Conservation (phyloP, 306 rosid genomes). For the Vigna mungo region DNA sequence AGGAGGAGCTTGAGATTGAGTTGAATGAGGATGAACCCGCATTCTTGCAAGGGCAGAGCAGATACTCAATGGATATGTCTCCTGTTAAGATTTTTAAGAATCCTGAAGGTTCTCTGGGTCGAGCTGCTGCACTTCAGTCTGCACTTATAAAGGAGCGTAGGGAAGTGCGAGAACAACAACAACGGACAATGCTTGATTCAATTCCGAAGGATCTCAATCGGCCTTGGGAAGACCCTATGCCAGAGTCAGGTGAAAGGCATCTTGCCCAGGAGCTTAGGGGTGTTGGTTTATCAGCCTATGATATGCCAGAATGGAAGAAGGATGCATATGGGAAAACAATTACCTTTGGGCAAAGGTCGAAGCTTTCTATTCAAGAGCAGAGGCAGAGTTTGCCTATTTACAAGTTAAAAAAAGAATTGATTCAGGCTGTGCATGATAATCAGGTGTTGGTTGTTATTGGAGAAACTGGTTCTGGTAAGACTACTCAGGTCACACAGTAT, state of each 20-base stretch:
- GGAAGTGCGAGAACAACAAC: slow-evolving; percentile 90
- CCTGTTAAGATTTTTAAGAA: slow-evolving; percentile 93
- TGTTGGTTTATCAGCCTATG: slow-evolving; percentile 88
- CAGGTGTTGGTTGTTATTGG: slow-evolving; percentile 86
- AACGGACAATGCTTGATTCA: slow-evolving; percentile 87
- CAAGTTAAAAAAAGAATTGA: slow-evolving; percentile 78
- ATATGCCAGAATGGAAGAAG: slow-evolving; percentile 95
- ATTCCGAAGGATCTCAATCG: slow-evolving; percentile 97
- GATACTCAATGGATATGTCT: slow-evolving; percentile 86
- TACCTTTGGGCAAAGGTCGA: slow-evolving; percentile 86
- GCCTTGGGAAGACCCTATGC: slow-evolving; percentile 98
- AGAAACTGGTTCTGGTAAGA: slow-evolving; percentile 94
- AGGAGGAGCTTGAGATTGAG: slow-evolving; percentile 93
- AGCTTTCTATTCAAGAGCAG: slow-evolving; percentile 88
- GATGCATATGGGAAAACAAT: slow-evolving; percentile 89
- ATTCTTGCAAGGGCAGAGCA: slow-evolving; percentile 84
- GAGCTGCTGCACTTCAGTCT: slow-evolving; percentile 92
- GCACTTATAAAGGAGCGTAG: slow-evolving; percentile 93
- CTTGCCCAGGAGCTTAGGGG: slow-evolving; percentile 95
- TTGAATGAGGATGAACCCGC: slow-evolving; percentile 90
- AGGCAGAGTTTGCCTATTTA: slow-evolving; percentile 84
- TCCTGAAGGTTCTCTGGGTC: slow-evolving; percentile 88
- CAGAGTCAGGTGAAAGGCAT: slow-evolving; percentile 87
- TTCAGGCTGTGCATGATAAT: slow-evolving; percentile 84
- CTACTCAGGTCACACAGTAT: slow-evolving; percentile 93